Conservation (phyloP, 768 basidiomycete species). For the Clitopilus passeckerianus region DNA sequence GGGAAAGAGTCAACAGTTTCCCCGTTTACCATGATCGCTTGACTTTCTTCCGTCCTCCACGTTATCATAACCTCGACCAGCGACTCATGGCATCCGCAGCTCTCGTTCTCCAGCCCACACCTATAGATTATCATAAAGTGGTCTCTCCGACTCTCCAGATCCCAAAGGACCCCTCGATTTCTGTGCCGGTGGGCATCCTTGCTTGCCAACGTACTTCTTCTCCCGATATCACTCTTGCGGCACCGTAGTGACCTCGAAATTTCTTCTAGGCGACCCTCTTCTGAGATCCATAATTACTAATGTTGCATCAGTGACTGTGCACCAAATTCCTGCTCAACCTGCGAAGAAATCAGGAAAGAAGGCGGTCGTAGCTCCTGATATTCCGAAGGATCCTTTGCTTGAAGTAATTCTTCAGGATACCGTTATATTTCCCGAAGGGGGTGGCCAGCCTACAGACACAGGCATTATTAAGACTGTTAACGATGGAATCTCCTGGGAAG, state of each 20-base stretch:
- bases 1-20: neutral
- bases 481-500: constrained; percentile 47
- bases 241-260: constrained; percentile 3
- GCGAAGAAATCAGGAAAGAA: constrained; percentile 52
- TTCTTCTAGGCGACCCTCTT: constrained; percentile 60
- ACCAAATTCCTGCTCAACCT: constrained; percentile 33
- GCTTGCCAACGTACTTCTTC: constrained; percentile 64
- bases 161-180: constrained; percentile 40
- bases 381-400: constrained; percentile 42
- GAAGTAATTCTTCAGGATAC: constrained; percentile 74
- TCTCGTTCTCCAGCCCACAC: constrained; percentile 38
- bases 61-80: neutral
- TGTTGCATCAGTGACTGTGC: constrained; percentile 45
- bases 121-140: constrained; percentile 61
- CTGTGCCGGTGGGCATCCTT: constrained; percentile 72
- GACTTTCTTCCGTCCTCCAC: neutral
- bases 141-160: constrained; percentile 52
- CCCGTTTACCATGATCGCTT: neutral
- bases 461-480: constrained; percentile 45
- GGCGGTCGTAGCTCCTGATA: constrained; percentile 41
- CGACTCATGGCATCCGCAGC: constrained; percentile 31
- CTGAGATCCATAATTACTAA: constrained; percentile 52
- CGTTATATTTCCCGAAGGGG: constrained; percentile 76
- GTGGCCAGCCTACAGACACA: constrained; percentile 77
- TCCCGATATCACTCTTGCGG: constrained; percentile 1